Base-by-base conservation (phyloP, 2,329 filamentous ascomycete genomes). In the Sphaceloma murrayae region DNA sequence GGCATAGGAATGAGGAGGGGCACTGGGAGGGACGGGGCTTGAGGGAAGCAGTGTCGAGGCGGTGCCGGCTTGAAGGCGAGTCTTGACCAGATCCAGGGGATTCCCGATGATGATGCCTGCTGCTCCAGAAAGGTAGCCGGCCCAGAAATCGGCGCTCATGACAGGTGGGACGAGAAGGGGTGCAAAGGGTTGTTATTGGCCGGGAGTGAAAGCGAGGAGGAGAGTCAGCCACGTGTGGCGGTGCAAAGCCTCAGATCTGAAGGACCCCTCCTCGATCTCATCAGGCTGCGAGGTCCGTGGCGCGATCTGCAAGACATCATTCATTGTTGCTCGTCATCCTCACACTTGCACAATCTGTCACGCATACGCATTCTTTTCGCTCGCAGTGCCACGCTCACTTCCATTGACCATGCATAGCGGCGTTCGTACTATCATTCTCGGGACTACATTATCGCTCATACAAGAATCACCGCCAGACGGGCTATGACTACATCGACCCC, bases 101-200 rank as follows among this genome's bases (percentile, higher is more conserved):
- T 94, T 94, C 50, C 89, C 87, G 49, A 94, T 82, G 36, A 94
- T 67, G 55, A 95, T 95, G 34, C 86, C 85, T 38, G 81, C 72
- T 46, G 83, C 86, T 43, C 89, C 89, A 58, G 83, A 89, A 49
- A 91, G 66, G 63, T 94, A 95, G 56, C 88, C 87, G 47, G 88
- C 85, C 84, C 85, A 94, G 63, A 95, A 95, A 60, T 94, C 88
- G 53, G 85, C 77, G 40, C 84, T 85, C 84, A 91, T 89, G 33
- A 21, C 18, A 16, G 27, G 11, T 11, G 29, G 22, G n/a, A n/a
- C n/a, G n/a, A n/a, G n/a, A 27, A 9, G 36, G 26, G 16, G 26
- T 4, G 24, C 3, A 16, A 30, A 19, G 30, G 13, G 13, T 27
- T 27, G n/a, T 11, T 11, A 27, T 27, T 27, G 24, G 7, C n/a